These are phyloP conservation scores for Pythium monospermum DNA, from an alignment of 352 stramenopile species.

Conservation along the genomic window DNA sequence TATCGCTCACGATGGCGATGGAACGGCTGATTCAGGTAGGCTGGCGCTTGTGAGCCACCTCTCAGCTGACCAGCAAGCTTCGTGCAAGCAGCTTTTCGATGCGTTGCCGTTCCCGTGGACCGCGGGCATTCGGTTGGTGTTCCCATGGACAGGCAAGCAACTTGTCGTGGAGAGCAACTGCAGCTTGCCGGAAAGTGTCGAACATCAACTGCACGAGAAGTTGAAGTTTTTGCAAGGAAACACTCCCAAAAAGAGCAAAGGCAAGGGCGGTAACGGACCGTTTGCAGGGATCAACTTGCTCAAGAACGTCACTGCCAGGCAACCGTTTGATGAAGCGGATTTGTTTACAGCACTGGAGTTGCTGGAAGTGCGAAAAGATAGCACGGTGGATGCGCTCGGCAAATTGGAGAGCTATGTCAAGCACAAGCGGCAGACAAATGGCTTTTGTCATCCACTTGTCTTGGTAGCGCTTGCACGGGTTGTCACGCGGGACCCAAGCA, in stretches of 20 bases:
- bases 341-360: conserved; percentile 58
- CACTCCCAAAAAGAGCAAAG: conserved; percentile 4
- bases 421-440: conserved; percentile 3
- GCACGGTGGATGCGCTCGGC: conserved; percentile 19
- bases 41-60: neutral
- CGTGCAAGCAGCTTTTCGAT: conserved; percentile 27
- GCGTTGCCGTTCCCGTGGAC: conserved; percentile 25
- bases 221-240: conserved; percentile 12
- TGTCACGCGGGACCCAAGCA: conserved; percentile 9
- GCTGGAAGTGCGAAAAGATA: conserved; percentile 39
- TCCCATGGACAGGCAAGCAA: conserved; percentile 44
- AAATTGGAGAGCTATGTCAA: conserved; percentile 41
- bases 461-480: conserved; percentile 48
- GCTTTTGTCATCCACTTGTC: conserved; percentile 45
- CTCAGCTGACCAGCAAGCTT: conserved; percentile 16
- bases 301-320: conserved; percentile 24
- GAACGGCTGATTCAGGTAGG: neutral
- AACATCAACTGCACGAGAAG: conserved; percentile 42
- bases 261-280: conserved; percentile 5
- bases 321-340: conserved; percentile 32
- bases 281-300: conserved; percentile 59
- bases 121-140: conserved; percentile 20
- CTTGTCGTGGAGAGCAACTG: conserved; percentile 26
- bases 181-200: conserved; percentile 29
- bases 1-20: neutral